Evolutionary conservation across 2,329 filamentous ascomycete genomes (phyloP), one percentile per base, ranked within the genome.

Genomic region (Dichotomopilus funicola): DNA sequence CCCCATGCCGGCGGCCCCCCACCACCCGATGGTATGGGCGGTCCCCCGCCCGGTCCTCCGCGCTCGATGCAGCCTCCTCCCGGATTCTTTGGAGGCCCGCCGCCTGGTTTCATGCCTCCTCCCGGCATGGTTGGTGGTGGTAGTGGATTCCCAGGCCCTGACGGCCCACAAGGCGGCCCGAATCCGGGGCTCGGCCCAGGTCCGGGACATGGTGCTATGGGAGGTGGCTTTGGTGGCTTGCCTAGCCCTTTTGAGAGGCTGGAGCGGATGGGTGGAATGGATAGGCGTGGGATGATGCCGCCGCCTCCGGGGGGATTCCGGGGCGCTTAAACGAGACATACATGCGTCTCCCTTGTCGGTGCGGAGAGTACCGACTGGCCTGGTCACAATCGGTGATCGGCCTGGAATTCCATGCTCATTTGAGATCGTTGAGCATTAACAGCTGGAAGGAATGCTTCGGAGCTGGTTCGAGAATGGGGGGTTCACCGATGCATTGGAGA

Each of bases 11-110:
- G 58, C 31, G 60, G 56, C 11, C 70, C 69, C 12, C 75, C 76
- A 58, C 77, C 76, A 12, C 77, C 75, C 8, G 76, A 80, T n/a
- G 78, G 72, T 65, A 76, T 82, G 72, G 72, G 72, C 12, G 68
- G 66, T 5, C 68, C 65, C 12, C 59, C 61, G 31, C 53, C 52
- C 10, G 53, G 55, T 5, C 69, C 68, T n/a, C 67, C 66, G 5
- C 68, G 72, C 33, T 69, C 73, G 58, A 76, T 76, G 58, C 75
- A 73, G 41, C 80, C 80, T 33, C 82, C 82, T 5, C 82, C 81
- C 1, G 80, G 79, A 9, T 82, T 83, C 64, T 82, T 76, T 60
- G 74, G 71, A 27, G 78, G 75, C 5, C 75, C 70, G 6, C 71
- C 71, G 5, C 77, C 75, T 5, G 78, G 75, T 13, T 82, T 81